These are phyloP conservation scores for Dendrobium huoshanense DNA, from an alignment of 106 monocot genomes.

Conservation along the genomic window DNA sequence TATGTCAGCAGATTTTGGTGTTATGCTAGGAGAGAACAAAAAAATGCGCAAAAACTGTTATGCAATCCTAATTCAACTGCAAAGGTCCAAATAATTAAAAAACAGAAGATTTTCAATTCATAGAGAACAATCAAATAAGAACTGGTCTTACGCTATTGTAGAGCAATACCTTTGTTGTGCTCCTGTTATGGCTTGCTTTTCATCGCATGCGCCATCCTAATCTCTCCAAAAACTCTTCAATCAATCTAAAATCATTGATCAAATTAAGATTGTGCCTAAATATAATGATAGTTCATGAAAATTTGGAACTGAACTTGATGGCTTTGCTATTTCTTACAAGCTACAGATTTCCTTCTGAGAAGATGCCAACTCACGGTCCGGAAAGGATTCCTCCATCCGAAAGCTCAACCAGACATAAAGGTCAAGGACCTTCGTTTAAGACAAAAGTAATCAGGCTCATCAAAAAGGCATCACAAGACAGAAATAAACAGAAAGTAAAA, in stretches of 20 bases:
- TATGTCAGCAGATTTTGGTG: too few relatives aligned
- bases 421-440: conserved; percentile 55
- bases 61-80: too few relatives aligned
- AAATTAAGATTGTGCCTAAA: background rate
- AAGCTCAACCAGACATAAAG: conserved; percentile 96
- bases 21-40: too few relatives aligned
- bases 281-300: background rate
- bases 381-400: conserved; percentile 76
- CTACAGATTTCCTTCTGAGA: conserved; percentile 92
- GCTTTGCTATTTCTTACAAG: conserved; percentile 42
- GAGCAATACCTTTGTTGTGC: background rate
- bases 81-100: background rate
- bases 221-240: conserved; percentile 85
- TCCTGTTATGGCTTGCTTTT: background rate
- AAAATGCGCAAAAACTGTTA: too few relatives aligned
- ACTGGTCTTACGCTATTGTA: background rate
- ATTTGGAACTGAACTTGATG: background rate
- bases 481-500: too few relatives aligned
- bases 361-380: conserved; percentile 69
- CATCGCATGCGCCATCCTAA: conserved; percentile 43
- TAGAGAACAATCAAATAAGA: background rate
- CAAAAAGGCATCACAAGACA: too few relatives aligned
- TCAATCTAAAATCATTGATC: conserved; percentile 43
- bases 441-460: background rate
- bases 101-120: background rate